Evolutionary conservation across 2,329 filamentous ascomycete species (phyloP).

Genomic region (Chaetomium sp.): DNA sequence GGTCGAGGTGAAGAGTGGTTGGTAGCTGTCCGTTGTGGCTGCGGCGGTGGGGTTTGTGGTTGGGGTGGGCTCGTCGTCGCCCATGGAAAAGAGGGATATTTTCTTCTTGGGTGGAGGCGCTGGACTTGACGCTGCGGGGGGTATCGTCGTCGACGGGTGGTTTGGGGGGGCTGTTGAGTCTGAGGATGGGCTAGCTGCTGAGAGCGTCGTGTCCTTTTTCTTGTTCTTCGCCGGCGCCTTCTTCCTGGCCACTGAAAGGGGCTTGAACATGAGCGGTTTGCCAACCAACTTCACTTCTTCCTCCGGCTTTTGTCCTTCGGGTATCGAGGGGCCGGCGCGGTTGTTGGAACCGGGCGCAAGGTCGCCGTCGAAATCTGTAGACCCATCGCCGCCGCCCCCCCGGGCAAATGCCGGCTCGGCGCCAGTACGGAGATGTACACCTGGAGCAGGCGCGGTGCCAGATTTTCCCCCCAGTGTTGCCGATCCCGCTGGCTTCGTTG

Average conservation of each 20-base stretch:
- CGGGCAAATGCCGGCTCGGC: conserved; percentile 80
- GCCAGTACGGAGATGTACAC: conserved; percentile 79
- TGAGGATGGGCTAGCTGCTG: conserved; percentile 26
- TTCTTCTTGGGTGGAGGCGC: conserved; percentile 49
- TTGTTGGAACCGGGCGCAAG: conserved; percentile 43
- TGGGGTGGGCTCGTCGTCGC: conserved; percentile 43
- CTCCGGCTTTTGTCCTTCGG: conserved; percentile 59
- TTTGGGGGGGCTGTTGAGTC: conserved; percentile 23
- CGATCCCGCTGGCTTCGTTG: background rate
- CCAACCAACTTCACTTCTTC: conserved; percentile 70
- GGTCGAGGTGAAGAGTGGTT: conserved; percentile 53
- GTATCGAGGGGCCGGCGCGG: conserved; percentile 49
- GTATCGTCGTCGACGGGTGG: conserved; percentile 27
- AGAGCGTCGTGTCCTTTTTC: conserved; percentile 41
- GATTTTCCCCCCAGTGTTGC: conserved; percentile 38
- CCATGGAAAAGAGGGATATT: conserved; percentile 70
- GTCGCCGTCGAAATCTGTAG: conserved; percentile 24
- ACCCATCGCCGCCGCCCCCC: conserved; percentile 31
- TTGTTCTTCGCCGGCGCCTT: conserved; percentile 65
- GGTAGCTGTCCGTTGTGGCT: conserved; percentile 45
- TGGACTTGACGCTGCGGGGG: background rate
- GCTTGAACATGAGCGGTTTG: conserved; percentile 85
- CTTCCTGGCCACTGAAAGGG: conserved; percentile 79
- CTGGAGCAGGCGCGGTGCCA: conserved; percentile 49
- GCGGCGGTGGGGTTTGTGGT: conserved; percentile 31